These are phyloP conservation scores for Imleria badia DNA, from an alignment of 768 basidiomycete species.

Conservation along the genomic window DNA sequence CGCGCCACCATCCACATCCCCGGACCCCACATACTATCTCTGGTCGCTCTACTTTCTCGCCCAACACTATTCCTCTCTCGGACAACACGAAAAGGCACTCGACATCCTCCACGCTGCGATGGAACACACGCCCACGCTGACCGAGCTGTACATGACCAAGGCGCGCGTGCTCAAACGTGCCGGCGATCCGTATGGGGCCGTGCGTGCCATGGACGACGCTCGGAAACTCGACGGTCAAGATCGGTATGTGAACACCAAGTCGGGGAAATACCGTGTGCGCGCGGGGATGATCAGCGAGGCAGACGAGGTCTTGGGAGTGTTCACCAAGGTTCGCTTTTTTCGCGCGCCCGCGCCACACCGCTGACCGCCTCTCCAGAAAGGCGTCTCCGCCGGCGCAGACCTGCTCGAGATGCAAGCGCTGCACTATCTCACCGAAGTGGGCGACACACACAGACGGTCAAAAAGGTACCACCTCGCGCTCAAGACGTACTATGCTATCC, in stretches of 20 bases:
- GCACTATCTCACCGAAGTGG: slow-evolving; percentile 83
- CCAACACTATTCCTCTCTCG: slow-evolving; percentile 77
- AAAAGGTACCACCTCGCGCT: slow-evolving; percentile 76
- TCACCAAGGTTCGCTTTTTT: slow-evolving; percentile 73
- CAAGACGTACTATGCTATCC: slow-evolving; percentile 78
- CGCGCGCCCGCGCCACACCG: neutral
- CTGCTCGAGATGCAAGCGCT: slow-evolving; percentile 96
- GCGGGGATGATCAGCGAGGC: slow-evolving; percentile 82
- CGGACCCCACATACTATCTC: slow-evolving; percentile 76
- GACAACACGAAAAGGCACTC: slow-evolving; percentile 48
- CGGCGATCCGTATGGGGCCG: slow-evolving; percentile 77
- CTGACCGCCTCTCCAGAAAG: slow-evolving; percentile 65
- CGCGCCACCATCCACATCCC: slow-evolving; percentile 19
- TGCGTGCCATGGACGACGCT: slow-evolving; percentile 75
- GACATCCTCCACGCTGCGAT: slow-evolving; percentile 64
- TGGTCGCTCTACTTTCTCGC: slow-evolving; percentile 97
- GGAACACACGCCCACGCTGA: slow-evolving; percentile 88
- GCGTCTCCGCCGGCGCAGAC: slow-evolving; percentile 75
- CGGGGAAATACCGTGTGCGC: slow-evolving; percentile 85
- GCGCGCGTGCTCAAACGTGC: slow-evolving; percentile 84
- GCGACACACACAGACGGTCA: slow-evolving; percentile 60
- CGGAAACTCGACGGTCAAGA: slow-evolving; percentile 89
- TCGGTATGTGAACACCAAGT: slow-evolving; percentile 91
- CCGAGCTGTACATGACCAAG: slow-evolving; percentile 81
- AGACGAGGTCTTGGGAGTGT: slow-evolving; percentile 70